Evolutionary conservation across 305 asterid genomes (phyloP).

Genomic region (Euphrasia arctica): DNA sequence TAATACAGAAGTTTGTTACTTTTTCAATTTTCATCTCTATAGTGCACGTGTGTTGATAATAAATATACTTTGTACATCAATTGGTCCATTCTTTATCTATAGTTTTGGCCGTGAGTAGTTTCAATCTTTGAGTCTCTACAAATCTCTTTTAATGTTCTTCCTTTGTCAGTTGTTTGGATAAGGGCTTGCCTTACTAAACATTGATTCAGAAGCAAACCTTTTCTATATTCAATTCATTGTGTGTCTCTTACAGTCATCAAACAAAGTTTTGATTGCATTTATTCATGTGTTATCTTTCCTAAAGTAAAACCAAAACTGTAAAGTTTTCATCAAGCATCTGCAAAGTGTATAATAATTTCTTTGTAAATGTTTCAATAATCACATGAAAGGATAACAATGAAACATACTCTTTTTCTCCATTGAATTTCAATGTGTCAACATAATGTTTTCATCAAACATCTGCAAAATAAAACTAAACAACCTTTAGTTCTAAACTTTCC

Average conservation of each 20-base stretch:
- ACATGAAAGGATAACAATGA: not conserved
- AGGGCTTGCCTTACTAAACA: no score
- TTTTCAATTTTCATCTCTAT: conserved; percentile 12
- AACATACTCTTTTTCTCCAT: not conserved
- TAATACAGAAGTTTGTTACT: not conserved
- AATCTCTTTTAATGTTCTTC: not conserved
- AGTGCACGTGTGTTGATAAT: conserved; percentile 18
- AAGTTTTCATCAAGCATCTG: not conserved
- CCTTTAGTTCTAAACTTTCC: conserved; percentile 10
- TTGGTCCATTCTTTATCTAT: conserved; percentile 3
- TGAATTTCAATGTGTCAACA: not conserved
- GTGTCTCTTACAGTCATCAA: no score
- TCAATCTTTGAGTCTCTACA: not conserved
- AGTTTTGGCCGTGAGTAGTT: conserved; percentile 12
- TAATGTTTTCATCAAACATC: not conserved
- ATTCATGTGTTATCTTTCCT: no score
- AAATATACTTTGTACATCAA: conserved; percentile 4
- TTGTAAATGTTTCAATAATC: not conserved
- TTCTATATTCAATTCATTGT: no score
- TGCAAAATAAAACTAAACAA: conserved; percentile 2
- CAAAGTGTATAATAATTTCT: not conserved
- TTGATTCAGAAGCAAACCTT: no score
- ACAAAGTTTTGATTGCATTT: no score
- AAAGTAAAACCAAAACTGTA: no score
- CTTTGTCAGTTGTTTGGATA: no score